phyloP scores from a whole-genome alignment of 768 basidiomycete species.

The Mycena floridula region DNA sequence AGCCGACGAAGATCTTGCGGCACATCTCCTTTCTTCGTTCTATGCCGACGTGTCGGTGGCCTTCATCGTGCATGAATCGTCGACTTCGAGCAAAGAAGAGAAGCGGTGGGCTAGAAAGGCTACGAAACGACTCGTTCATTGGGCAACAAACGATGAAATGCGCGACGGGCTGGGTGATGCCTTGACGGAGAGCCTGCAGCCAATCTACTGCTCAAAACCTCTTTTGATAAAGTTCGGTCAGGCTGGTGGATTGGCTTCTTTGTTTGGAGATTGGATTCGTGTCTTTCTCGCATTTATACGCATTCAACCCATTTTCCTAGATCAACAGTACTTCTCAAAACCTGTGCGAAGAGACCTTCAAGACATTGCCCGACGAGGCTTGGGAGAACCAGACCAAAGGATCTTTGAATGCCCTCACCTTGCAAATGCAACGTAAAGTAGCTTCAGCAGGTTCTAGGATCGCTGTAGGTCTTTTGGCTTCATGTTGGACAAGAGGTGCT shows the following conservation, averaged over 20 bases:
- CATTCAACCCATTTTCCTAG: slow-evolving; percentile 2
- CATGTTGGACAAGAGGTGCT: too few species aligned
- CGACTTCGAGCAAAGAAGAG: slow-evolving; percentile 8
- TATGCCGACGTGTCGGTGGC: slow-evolving; percentile 19
- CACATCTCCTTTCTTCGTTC: slow-evolving; percentile 17
- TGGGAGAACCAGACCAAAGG: slow-evolving; percentile 19
- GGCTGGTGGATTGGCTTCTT: slow-evolving; percentile 17
- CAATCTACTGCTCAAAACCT: slow-evolving; percentile 15
- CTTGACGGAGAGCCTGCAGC: slow-evolving; percentile 20
- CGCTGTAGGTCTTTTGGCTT: too few species aligned
- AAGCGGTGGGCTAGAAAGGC: slow-evolving; percentile 13
- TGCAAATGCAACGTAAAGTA: slow-evolving; percentile 13
- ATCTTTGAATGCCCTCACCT: slow-evolving; percentile 16
- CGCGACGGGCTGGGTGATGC: slow-evolving; percentile 17
- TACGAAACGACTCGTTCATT: slow-evolving; percentile 15
- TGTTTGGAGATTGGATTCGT: slow-evolving; percentile 21
- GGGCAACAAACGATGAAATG: slow-evolving; percentile 12
- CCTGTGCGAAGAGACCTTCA: slow-evolving; percentile 11
- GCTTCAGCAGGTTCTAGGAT: too few species aligned
- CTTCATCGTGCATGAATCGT: slow-evolving; percentile 12
- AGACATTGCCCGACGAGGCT: slow-evolving; percentile 14
- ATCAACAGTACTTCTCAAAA: slow-evolving; percentile 14
- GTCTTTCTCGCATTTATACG: background rate
- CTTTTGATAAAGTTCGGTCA: slow-evolving; percentile 15
- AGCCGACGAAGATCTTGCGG: slow-evolving; percentile 16